A percentile compares a stretch with the other conserved stretches of the same genome.
These are phyloP conservation scores for Magnolia kwangsiensis DNA, from an alignment of 164 flowering plant species.

Conservation along the genomic window DNA sequence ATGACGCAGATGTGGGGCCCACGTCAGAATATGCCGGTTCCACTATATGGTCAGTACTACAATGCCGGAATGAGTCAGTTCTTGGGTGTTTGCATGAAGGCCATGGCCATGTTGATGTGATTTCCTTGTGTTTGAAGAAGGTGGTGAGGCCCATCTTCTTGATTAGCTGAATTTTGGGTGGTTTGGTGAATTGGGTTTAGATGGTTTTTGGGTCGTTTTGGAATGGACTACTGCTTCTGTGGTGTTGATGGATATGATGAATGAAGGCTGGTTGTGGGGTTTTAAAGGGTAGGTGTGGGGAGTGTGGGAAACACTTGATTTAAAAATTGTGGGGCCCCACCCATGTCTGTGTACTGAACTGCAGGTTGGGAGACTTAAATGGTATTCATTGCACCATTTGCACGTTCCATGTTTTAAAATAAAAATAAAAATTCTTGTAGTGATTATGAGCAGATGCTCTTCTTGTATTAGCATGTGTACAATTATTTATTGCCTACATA, in stretches of 20 bases:
- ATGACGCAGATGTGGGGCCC: slow-evolving; percentile 27
- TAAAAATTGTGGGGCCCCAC: slow-evolving; percentile 13
- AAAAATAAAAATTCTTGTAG: too few relatives aligned
- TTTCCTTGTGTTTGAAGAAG: slow-evolving; percentile 23
- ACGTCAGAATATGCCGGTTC: slow-evolving; percentile 35
- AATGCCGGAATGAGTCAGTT: slow-evolving; percentile 60
- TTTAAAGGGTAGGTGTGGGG: neutral
- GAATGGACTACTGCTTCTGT: slow-evolving; percentile 18
- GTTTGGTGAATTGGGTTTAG: slow-evolving; percentile 6
- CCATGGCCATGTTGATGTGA: slow-evolving; percentile 41
- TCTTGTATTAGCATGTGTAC: too few relatives aligned
- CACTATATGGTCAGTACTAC: slow-evolving; percentile 31
- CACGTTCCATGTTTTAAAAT: too few relatives aligned
- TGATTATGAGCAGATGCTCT: too few relatives aligned
- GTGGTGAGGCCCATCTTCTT: slow-evolving; percentile 26
- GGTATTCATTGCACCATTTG: slow-evolving; percentile 13
- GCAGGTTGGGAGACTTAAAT: slow-evolving; percentile 18
- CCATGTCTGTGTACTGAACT: slow-evolving; percentile 16
- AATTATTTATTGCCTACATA: too few relatives aligned
- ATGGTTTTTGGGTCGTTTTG: slow-evolving; percentile 7
- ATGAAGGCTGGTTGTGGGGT: slow-evolving; percentile 12
- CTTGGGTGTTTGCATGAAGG: slow-evolving; percentile 63
- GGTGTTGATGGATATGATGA: slow-evolving; percentile 8
- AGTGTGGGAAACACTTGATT: neutral
- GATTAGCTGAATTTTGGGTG: slow-evolving; percentile 15